Conservation (phyloP, 73 alveolate species). For the Tetrahymena malaccensis region DNA sequence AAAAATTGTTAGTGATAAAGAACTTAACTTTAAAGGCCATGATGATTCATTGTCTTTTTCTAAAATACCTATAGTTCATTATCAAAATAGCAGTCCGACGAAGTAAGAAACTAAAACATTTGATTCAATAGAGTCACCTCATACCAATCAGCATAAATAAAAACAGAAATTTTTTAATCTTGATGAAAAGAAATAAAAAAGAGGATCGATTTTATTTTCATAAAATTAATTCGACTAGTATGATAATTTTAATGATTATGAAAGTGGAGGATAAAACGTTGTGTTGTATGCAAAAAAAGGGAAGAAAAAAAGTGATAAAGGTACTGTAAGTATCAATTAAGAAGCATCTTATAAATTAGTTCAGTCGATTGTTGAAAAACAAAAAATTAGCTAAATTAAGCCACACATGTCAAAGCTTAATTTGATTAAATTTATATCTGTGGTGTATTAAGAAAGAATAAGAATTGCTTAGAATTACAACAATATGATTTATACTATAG, state of each 20-base stretch:
- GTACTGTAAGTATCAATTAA: not conserved
- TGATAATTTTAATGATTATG: not conserved
- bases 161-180: too few species aligned
- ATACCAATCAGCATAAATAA: not conserved
- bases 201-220: not conserved
- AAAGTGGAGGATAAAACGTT: not conserved
- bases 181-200: not conserved
- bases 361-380: not conserved
- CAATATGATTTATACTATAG: not conserved
- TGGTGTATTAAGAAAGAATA: not conserved
- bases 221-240: not conserved
- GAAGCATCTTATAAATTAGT: not conserved
- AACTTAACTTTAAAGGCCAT: not conserved
- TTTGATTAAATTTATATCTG: not conserved
- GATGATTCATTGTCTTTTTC: not conserved
- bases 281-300: not conserved
- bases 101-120: not conserved
- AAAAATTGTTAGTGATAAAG: not conserved
- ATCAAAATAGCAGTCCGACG: not conserved
- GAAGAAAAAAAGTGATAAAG: not conserved
- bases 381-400: not conserved
- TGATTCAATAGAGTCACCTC: not conserved
- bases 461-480: not conserved
- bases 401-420: not conserved
- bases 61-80: not conserved